A percentile compares a stretch with the other conserved stretches of the same genome.
phyloP scores from a whole-genome alignment of 1,284 basidiomycete genomes.

The Pyrrhoderma noxium region DNA sequence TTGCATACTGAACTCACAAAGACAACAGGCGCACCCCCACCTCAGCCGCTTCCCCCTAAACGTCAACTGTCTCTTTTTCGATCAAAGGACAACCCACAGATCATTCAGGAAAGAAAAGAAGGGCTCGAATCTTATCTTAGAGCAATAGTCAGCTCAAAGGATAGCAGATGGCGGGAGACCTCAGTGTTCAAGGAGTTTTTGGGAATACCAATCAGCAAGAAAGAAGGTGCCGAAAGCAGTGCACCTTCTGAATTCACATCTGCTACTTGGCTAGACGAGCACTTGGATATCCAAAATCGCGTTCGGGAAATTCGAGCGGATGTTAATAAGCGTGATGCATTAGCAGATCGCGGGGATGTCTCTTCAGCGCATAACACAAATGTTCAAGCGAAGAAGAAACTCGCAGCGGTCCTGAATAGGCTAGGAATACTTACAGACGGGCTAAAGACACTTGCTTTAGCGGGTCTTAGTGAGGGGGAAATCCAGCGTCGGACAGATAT shows the following conservation, averaged over 20 bases:
- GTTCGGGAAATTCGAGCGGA: constrained; percentile 77
- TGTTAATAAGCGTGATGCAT: constrained; percentile 80
- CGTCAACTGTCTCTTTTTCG: constrained; percentile 51
- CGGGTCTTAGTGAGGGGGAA: constrained; percentile 78
- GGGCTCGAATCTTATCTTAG: constrained; percentile 84
- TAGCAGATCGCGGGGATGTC: constrained; percentile 69
- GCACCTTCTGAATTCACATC: constrained; percentile 51
- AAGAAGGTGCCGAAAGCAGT: constrained; percentile 29
- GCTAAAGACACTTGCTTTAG: constrained; percentile 54
- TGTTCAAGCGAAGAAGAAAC: constrained; percentile 76
- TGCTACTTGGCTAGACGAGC: constrained; percentile 81
- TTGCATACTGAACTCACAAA: constrained; percentile 78
- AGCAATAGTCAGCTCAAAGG: constrained; percentile 74
- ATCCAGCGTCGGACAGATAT: constrained; percentile 77
- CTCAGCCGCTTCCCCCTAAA: constrained; percentile 75
- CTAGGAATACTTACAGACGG: constrained; percentile 67
- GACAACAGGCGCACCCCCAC: constrained; percentile 63
- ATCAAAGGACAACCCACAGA: constrained; percentile 35
- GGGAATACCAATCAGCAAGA: constrained; percentile 65
- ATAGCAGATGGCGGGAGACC: constrained; percentile 74
- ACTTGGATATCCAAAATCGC: constrained; percentile 64
- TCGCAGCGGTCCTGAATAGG: constrained; percentile 67
- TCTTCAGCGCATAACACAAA: constrained; percentile 71
- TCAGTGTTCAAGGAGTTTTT: constrained; percentile 84
- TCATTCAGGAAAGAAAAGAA: constrained; percentile 66